These are phyloP conservation scores for Apiotrichum montevideense DNA, from an alignment of 1,284 basidiomycete genomes.

Conservation along the genomic window DNA sequence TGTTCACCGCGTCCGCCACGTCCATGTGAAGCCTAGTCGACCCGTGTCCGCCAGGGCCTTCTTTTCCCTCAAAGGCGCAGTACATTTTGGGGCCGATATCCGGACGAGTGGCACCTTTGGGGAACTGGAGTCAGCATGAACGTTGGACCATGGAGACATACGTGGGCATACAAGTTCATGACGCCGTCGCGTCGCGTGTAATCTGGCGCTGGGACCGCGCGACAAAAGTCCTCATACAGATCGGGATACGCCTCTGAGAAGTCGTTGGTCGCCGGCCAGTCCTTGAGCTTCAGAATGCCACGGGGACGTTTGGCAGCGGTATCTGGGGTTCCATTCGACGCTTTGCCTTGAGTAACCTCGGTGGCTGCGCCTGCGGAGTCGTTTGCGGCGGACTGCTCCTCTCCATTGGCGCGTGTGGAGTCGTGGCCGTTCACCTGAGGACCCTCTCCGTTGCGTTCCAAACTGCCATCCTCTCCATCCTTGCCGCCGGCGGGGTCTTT, in stretches of 20 bases:
- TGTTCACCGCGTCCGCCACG: slow-evolving; percentile 89
- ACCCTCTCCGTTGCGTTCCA: not conserved
- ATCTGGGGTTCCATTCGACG: too few relatives aligned
- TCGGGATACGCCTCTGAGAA: slow-evolving; percentile 78
- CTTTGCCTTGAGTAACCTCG: not conserved
- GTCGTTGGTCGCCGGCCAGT: slow-evolving; percentile 84
- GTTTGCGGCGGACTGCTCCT: not conserved
- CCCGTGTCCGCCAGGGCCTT: slow-evolving; percentile 24
- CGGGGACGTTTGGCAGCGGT: slow-evolving; percentile 39
- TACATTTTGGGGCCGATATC: slow-evolving; percentile 72
- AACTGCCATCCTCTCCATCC: not conserved
- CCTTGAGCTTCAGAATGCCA: slow-evolving; percentile 76
- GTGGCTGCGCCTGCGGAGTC: not conserved
- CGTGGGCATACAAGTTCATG: slow-evolving; percentile 64
- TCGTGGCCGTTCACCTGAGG: not conserved
- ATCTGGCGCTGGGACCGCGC: slow-evolving; percentile 75
- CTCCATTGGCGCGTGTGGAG: not conserved
- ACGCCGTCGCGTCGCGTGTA: slow-evolving; percentile 83
- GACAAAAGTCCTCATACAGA: slow-evolving; percentile 78
- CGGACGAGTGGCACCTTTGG: slow-evolving; percentile 70
- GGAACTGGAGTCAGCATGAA: slow-evolving; percentile 61
- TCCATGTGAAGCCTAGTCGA: slow-evolving; percentile 87
- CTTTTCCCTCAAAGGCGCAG: slow-evolving; percentile 44
- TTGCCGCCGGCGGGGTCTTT: not conserved
- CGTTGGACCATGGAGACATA: slow-evolving; percentile 16